phyloP scores from a whole-genome alignment of 257 asterid genomes.

The Rehmannia glutinosa region DNA sequence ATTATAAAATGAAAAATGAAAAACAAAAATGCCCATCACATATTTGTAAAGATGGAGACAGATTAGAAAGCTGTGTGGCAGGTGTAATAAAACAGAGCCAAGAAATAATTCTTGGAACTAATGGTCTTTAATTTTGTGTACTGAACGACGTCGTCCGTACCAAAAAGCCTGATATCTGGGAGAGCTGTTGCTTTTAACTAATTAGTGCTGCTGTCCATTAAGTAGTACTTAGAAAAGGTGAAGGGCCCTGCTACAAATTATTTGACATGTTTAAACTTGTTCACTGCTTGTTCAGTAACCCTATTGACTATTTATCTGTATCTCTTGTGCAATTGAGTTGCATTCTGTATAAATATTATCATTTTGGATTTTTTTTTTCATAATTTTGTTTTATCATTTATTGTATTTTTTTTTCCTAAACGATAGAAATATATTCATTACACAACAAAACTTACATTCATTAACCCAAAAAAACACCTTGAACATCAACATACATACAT shows the following conservation, averaged over 20 bases:
- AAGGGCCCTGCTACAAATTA: background rate
- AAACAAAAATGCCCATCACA: background rate
- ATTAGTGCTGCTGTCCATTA: background rate
- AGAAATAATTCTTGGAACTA: too few relatives aligned
- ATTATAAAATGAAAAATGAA: background rate
- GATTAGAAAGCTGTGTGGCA: background rate
- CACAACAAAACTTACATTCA: too few relatives aligned
- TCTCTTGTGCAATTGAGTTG: background rate
- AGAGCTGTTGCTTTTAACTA: background rate
- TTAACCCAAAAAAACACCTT: too few relatives aligned
- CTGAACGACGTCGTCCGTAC: conserved; percentile 15
- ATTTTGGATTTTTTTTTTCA: too few relatives aligned
- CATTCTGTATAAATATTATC: background rate
- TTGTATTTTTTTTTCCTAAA: too few relatives aligned
- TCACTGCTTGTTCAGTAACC: background rate
- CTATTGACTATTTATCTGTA: background rate
- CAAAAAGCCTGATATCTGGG: conserved; percentile 5
- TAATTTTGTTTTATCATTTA: too few relatives aligned
- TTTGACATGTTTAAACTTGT: background rate
- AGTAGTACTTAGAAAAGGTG: background rate
- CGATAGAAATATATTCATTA: too few relatives aligned
- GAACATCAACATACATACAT: too few relatives aligned
- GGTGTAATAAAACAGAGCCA: too few relatives aligned
- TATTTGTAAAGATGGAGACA: background rate
- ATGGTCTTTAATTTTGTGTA: background rate